Evolutionary conservation across 202 grass and related monocot genomes (phyloP).

Genomic region (Musa balbisiana): DNA sequence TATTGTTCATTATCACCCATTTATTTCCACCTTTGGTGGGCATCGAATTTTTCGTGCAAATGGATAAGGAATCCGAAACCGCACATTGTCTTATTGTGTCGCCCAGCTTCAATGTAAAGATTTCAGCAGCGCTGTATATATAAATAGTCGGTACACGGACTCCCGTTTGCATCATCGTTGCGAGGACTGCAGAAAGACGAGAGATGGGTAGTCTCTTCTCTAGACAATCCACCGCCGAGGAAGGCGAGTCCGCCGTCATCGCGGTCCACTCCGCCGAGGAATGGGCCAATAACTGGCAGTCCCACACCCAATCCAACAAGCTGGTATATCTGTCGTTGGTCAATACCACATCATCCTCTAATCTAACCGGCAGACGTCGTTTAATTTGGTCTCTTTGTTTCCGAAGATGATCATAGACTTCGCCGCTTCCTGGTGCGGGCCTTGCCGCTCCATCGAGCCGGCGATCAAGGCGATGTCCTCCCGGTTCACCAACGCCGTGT

Average conservation of each 20-base stretch:
- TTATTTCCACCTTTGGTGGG: too few relatives aligned
- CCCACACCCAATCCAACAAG: constrained; percentile 41
- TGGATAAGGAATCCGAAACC: too few relatives aligned
- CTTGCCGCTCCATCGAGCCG: constrained; percentile 74
- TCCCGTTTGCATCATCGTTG: too few relatives aligned
- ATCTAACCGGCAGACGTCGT: too few relatives aligned
- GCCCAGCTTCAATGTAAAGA: too few relatives aligned
- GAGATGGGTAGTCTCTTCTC: not conserved
- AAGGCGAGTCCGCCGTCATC: constrained; percentile 26
- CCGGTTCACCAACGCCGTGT: constrained; percentile 34
- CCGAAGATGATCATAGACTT: constrained; percentile 13
- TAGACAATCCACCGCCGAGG: not conserved
- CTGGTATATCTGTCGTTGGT: constrained; percentile 28
- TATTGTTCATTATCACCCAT: too few relatives aligned
- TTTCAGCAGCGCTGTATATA: too few relatives aligned
- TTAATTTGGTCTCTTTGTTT: too few relatives aligned
- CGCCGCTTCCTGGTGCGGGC: constrained; percentile 39
- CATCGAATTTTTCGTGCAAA: too few relatives aligned
- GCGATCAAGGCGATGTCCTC: constrained; percentile 52
- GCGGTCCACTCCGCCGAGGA: constrained; percentile 40
- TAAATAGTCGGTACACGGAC: too few relatives aligned
- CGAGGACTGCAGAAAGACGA: not conserved
- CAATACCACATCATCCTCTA: too few relatives aligned
- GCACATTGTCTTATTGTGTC: too few relatives aligned
- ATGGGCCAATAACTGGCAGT: constrained; percentile 45